Evolutionary conservation across 2,329 filamentous ascomycete species (phyloP).

Genomic region (Arthrobotrys conoides): DNA sequence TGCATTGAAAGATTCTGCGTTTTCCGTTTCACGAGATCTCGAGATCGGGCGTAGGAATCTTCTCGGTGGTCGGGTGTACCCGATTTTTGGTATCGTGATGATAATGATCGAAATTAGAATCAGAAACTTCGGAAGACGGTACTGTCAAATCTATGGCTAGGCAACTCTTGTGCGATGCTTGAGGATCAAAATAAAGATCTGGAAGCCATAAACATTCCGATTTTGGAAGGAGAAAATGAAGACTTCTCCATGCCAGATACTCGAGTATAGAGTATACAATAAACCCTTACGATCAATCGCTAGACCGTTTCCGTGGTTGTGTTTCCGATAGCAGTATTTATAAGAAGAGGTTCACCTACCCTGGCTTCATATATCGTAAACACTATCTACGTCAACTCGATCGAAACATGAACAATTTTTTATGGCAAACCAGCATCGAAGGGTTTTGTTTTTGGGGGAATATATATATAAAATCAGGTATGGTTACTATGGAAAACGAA

Average conservation of each 20-base stretch:
- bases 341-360: conserved; percentile 1
- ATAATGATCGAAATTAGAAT: conserved; percentile 27
- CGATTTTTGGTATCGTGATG: conserved; percentile 13
- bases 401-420: background rate
- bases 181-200: background rate
- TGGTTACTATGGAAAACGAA: conserved; percentile 3
- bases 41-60: conserved; percentile 33
- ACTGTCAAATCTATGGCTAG: conserved; percentile 14
- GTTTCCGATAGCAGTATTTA: background rate
- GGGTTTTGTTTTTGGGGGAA: background rate
- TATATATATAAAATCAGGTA: conserved; percentile 16
- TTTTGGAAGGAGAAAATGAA: conserved; percentile 1
- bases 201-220: background rate
- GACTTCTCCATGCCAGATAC: background rate
- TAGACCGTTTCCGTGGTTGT: background rate
- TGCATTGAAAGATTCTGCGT: conserved; percentile 12
- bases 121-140: conserved; percentile 4
- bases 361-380: conserved; percentile 11
- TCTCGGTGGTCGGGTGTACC: conserved; percentile 10
- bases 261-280: background rate
- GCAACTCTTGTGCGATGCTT: conserved; percentile 10
- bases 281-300: background rate
- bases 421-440: conserved; percentile 1
- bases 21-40: conserved; percentile 48
- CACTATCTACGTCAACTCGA: conserved; percentile 9